Conservation (phyloP, 495 filamentous ascomycete species). For the Trichoderma parareesei region DNA sequence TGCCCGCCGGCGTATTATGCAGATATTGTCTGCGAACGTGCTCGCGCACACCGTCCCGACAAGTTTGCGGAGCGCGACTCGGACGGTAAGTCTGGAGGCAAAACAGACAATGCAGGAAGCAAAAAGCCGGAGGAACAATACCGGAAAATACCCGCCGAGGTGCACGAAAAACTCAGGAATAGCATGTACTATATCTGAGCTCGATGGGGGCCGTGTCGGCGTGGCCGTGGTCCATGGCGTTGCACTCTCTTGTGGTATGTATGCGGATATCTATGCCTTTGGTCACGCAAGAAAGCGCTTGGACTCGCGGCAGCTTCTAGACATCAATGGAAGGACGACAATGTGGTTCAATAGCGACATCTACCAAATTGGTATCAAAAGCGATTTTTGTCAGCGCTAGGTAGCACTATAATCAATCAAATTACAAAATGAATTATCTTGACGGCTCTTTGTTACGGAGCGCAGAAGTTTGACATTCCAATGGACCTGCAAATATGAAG, state of each 20-base stretch:
- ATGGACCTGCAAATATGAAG: neutral
- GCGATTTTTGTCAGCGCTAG: too few species aligned
- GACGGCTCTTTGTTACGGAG: too few species aligned
- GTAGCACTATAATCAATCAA: too few species aligned
- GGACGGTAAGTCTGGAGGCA: constrained; percentile 23
- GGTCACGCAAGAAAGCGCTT: neutral
- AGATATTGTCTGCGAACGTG: constrained; percentile 64
- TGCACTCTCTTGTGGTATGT: too few species aligned
- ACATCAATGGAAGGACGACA: too few species aligned
- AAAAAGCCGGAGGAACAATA: neutral
- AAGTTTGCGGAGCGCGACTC: constrained; percentile 49
- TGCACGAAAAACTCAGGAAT: constrained; percentile 47
- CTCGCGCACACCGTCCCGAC: constrained; percentile 46
- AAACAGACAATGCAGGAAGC: constrained; percentile 18
- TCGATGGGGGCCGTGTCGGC: neutral
- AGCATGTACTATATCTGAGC: constrained; percentile 71
- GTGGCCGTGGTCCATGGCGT: too few species aligned
- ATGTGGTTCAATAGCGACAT: too few species aligned
- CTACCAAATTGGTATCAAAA: too few species aligned
- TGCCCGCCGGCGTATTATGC: constrained; percentile 81
- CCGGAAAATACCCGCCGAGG: constrained; percentile 7
- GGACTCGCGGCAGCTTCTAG: neutral
- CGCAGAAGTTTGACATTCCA: too few species aligned
- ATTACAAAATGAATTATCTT: too few species aligned
- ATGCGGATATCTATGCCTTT: too few species aligned